Evolutionary conservation across 2,329 filamentous ascomycete species (phyloP).

Genomic region (Lachnellula hyalina): DNA sequence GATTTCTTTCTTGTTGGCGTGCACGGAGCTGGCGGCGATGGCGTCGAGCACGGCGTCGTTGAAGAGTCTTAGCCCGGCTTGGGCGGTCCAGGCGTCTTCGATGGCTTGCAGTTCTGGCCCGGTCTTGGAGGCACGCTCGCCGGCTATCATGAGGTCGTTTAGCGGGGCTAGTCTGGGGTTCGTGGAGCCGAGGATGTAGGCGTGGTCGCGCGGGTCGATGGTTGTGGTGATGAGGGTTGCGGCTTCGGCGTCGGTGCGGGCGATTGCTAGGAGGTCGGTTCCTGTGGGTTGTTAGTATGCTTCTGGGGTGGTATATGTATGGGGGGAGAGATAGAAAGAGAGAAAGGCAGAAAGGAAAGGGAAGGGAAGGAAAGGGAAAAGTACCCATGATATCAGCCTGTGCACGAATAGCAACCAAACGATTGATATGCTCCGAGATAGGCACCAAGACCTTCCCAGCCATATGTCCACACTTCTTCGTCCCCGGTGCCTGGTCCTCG

Average conservation of each 20-base stretch:
- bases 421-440: conserved; percentile 96
- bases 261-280: conserved; percentile 81
- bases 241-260: conserved; percentile 94
- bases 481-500: conserved; percentile 95
- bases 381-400: conserved; percentile 97
- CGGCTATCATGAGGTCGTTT: conserved; percentile 84
- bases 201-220: conserved; percentile 92
- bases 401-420: conserved; percentile 90
- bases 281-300: conserved; percentile 39
- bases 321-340: no score
- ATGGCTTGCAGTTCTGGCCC: conserved; percentile 81
- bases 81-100: conserved; percentile 79
- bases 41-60: conserved; percentile 81
- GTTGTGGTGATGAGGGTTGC: conserved; percentile 95
- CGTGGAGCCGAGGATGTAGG: conserved; percentile 85
- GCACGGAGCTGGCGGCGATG: conserved; percentile 60
- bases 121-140: conserved; percentile 74
- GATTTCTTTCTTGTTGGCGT: conserved; percentile 63
- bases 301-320: background rate
- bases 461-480: conserved; percentile 99
- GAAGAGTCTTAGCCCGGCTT: conserved; percentile 82
- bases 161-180: conserved; percentile 81
- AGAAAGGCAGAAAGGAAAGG: no score
- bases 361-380: no score
- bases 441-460: conserved; percentile 96